Base-by-base conservation (phyloP, 495 filamentous ascomycete species). In the Penicillium samsonianum region DNA sequence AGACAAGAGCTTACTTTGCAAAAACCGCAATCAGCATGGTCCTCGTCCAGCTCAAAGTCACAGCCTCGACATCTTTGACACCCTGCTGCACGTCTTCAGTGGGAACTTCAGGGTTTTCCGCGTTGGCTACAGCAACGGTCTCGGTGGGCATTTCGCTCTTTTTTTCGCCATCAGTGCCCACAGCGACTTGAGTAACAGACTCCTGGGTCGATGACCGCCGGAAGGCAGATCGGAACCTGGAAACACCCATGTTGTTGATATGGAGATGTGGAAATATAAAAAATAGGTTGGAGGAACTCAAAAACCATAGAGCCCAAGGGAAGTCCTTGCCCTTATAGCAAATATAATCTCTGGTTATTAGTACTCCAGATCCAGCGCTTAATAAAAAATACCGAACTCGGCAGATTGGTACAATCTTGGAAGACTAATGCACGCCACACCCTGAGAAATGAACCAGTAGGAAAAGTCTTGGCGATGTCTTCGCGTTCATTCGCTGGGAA, bases 1-100 rank as follows among this genome's bases (percentile, higher is more conserved):
- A 37, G 16, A 23, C 25, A n/a, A 41, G 14, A 53, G 53, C 68
- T 19, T 64, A 80, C 75, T 74, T 63, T 20, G 61, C 59, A 49
- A 80, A 82, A 5, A 74, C 71, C 14, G 62, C 57, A 56, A 71
- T 71, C 25, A 82, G 56, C 4, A 74, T 60, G n/a, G 45, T 50
- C 57, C 64, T 72, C 0, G 68, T 73, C 79, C 79, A 81, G 7
- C 70, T 69, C 51, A 65, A 55, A 20, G 76, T 77, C 20, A 76
- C 67, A 8, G 78, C 79, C 55, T 81, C 73, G 14, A 75, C 67
- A 45, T 73, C 66, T 17, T 64, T 64, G 28, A 82, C 80, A 67
- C 80, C 79, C 37, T 60, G 63, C 50, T 79, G 75, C 7, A 60
- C 53, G 22, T 62, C 54, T 37, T 75, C 60, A 19, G 56, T 61